phyloP scores from a whole-genome alignment of 208 protist species.

The Leishmania tropica region DNA sequence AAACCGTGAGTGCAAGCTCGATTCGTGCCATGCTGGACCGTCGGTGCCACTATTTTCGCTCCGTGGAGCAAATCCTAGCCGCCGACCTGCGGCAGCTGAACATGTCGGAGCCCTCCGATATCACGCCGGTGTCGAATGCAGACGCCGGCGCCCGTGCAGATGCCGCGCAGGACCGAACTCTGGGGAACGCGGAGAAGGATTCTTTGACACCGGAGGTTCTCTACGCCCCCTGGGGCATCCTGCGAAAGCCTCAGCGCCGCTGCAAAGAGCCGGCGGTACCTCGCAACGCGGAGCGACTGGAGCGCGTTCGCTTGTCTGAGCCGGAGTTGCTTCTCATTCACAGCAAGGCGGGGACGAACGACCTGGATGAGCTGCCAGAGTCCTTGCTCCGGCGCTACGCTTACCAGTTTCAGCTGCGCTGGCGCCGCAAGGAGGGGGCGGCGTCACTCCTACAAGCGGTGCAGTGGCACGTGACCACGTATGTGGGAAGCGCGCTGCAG shows the following conservation, averaged over 20 bases:
- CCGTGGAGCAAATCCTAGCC: conserved; percentile 76
- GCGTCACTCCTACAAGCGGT: conserved; percentile 79
- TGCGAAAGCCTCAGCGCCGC: conserved; percentile 70
- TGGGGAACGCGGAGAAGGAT: conserved; percentile 47
- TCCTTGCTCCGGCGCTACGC: conserved; percentile 85
- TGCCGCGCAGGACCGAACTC: conserved; percentile 40
- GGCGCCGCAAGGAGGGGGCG: conserved; percentile 62
- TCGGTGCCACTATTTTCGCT: conserved; percentile 86
- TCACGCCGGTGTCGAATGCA: neutral
- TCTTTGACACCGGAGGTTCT: conserved; percentile 65
- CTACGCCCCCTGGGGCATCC: conserved; percentile 84
- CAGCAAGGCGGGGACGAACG: conserved; percentile 55
- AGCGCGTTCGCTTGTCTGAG: conserved; percentile 59
- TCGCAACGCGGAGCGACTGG: conserved; percentile 56
- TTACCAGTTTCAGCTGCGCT: conserved; percentile 81
- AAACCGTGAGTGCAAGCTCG: conserved; percentile 46
- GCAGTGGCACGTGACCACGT: conserved; percentile 83
- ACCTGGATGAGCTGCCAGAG: conserved; percentile 86
- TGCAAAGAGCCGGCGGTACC: conserved; percentile 10
- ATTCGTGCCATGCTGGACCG: conserved; percentile 84
- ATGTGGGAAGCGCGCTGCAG: conserved; percentile 41
- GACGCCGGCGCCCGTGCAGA: neutral
- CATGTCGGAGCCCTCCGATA: conserved; percentile 4
- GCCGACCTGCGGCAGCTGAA: conserved; percentile 66
- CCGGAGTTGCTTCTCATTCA: conserved; percentile 72